Conservation (phyloP, 2,329 filamentous ascomycete genomes). For the Hypoxylon sp. region DNA sequence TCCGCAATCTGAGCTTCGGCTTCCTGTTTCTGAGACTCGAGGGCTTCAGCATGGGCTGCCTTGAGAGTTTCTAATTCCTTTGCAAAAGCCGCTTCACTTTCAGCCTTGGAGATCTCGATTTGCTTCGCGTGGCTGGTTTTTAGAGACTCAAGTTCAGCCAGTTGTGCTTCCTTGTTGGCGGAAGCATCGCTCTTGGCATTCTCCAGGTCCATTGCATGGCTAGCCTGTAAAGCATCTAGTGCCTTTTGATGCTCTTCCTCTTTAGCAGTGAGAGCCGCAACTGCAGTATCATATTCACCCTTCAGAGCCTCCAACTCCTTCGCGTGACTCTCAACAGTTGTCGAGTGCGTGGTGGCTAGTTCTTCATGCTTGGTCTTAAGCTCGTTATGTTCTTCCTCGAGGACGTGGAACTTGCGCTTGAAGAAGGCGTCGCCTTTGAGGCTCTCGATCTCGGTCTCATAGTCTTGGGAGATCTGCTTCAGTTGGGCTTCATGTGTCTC, state of each 20-base stretch:
- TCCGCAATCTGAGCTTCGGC: slow-evolving; percentile 56
- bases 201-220: slow-evolving; percentile 70
- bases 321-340: slow-evolving; percentile 32
- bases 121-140: slow-evolving; percentile 67
- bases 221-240: slow-evolving; percentile 67
- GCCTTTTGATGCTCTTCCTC: slow-evolving; percentile 66
- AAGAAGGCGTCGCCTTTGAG: slow-evolving; percentile 73
- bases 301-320: slow-evolving; percentile 39
- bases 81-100: slow-evolving; percentile 56
- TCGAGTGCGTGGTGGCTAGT: slow-evolving; percentile 44
- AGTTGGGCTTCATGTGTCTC: slow-evolving; percentile 69
- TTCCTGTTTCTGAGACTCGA: slow-evolving; percentile 60
- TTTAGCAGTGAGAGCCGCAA: slow-evolving; percentile 63
- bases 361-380: slow-evolving; percentile 50
- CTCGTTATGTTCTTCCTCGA: slow-evolving; percentile 69
- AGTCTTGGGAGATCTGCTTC: slow-evolving; percentile 69
- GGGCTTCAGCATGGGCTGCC: slow-evolving; percentile 58
- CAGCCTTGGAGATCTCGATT: slow-evolving; percentile 58
- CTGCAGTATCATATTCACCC: slow-evolving; percentile 52
- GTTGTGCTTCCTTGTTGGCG: slow-evolving; percentile 62
- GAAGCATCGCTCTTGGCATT: slow-evolving; percentile 65
- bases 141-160: slow-evolving; percentile 65
- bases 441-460: slow-evolving; percentile 74
- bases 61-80: slow-evolving; percentile 56
- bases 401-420: slow-evolving; percentile 72